Percentiles rank a stretch among this genome's conserved stretches.
Evolutionary conservation across 2,329 filamentous ascomycete genomes (phyloP).

Genomic region (Cadophora sp.): DNA sequence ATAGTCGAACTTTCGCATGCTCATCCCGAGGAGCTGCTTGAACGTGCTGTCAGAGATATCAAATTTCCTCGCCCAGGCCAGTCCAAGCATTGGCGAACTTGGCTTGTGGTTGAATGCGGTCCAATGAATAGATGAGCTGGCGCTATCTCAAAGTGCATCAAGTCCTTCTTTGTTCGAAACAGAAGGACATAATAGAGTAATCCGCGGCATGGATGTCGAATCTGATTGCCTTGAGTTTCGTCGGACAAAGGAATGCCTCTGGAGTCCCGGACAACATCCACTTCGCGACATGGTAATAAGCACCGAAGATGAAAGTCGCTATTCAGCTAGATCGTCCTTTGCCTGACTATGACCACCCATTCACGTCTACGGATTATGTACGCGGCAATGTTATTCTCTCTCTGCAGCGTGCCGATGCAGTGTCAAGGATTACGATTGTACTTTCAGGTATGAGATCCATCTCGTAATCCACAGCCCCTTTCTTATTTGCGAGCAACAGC

Average conservation of each 20-base stretch:
- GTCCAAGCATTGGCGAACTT: constrained; percentile 12
- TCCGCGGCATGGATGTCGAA: constrained; percentile 15
- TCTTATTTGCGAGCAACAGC: neutral
- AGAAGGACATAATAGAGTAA: constrained; percentile 12
- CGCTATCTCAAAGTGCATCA: constrained; percentile 13
- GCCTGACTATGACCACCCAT: neutral
- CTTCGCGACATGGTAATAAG: neutral
- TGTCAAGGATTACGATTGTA: neutral
- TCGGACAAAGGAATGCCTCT: constrained; percentile 1
- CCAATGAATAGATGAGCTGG: neutral
- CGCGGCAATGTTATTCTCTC: constrained; percentile 7
- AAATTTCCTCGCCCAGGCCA: neutral
- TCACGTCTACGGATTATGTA: constrained; percentile 10
- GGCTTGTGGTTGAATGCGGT: neutral
- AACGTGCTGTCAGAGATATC: constrained; percentile 4
- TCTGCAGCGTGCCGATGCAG: constrained; percentile 14
- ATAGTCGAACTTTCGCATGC: neutral
- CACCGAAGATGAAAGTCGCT: neutral
- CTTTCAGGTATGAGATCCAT: neutral
- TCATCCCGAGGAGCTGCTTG: constrained; percentile 10
- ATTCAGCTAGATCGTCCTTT: constrained; percentile 6
- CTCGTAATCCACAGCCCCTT: neutral
- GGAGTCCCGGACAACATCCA: neutral
- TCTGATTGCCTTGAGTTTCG: neutral
- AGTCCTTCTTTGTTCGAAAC: neutral